These are phyloP conservation scores for Linanthus parryae DNA, from an alignment of 148 eudicot species.

Conservation along the genomic window DNA sequence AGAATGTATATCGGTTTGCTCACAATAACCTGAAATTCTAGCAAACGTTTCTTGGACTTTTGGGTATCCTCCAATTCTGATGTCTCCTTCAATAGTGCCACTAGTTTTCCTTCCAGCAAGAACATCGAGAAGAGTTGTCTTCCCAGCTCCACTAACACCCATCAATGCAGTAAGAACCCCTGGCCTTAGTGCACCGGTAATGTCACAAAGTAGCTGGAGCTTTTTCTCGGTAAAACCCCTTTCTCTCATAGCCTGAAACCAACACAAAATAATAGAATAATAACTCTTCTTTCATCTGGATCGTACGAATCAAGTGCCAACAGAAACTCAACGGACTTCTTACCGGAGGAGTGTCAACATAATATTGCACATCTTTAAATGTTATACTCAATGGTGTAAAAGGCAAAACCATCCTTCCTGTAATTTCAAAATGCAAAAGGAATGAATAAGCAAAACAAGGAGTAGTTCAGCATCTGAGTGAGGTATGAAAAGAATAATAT, in stretches of 20 bases:
- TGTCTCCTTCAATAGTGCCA: conserved; percentile 63
- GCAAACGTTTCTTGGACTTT: conserved; percentile 75
- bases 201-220: conserved; percentile 50
- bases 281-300: not conserved
- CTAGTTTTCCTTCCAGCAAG: conserved; percentile 73
- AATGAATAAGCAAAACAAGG: not conserved
- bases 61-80: conserved; percentile 57
- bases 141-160: conserved; percentile 93
- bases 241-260: conserved; percentile 55
- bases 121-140: conserved; percentile 83
- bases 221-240: conserved; percentile 47
- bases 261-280: not conserved
- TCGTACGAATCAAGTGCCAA: not conserved
- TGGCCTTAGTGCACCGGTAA: conserved; percentile 69
- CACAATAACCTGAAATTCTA: conserved; percentile 64
- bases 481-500: not conserved
- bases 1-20: conserved; percentile 80
- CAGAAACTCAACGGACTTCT: not conserved
- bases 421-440: conserved; percentile 11
- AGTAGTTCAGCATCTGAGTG: not conserved
- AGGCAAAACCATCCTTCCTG: conserved; percentile 68
- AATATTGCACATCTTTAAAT: conserved; percentile 62
- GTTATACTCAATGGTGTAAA: conserved; percentile 51
- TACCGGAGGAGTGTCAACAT: conserved; percentile 61
- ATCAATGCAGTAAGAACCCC: conserved; percentile 72